Base-by-base conservation (phyloP, 2,329 filamentous ascomycete species). In the Venturia asperata region DNA sequence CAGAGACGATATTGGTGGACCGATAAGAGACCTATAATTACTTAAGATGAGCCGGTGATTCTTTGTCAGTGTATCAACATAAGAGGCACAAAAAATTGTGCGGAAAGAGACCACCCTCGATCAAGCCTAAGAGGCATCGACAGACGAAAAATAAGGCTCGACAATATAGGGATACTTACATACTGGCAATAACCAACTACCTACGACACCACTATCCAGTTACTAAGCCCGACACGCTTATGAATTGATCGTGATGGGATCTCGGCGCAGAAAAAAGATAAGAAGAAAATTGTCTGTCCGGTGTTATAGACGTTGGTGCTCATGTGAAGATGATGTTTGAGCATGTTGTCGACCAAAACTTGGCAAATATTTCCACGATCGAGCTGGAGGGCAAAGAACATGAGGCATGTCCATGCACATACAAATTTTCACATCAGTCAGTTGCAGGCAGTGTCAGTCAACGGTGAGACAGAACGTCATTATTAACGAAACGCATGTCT, bases 21-120 rank as follows among this genome's bases (percentile, higher is more conserved):
- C 68, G 70, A 49, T 74, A 69, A 9, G 71, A 72, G 27, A 73
- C 75, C 76, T 75, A 78, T 66, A 76, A 77, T 62, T 73, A 70
- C 7, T 70, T 70, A 10, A 77, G 69, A 1, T 76, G 72, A 30
- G 77, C 69, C 1, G 75, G 72, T 43, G 74, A 70, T 27, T 76
- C 73, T 0, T 67, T 41, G 41, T 72, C 69, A 5, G 71, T 75
- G 64, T 76, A 78, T 65, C 77, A 78, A 67, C 78, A 78, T 2
- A 74, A 76, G 3, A 76, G 67, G 37, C 75, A 76, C 13, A 37
- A 39, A 58, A 64, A 64, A 15, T 64, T 65, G 34, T 66, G 60
- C 37, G 80, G 80, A 42, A 82, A 82, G 65, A 82, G 82, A 0
- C 80, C 80, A 24, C 81, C 80, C 76, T 80, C 79, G n/a, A 80